A percentile compares a stretch with the other conserved stretches of the same genome.
phyloP scores from a whole-genome alignment of 306 rosid species.

The Pyrus bretschneideri region DNA sequence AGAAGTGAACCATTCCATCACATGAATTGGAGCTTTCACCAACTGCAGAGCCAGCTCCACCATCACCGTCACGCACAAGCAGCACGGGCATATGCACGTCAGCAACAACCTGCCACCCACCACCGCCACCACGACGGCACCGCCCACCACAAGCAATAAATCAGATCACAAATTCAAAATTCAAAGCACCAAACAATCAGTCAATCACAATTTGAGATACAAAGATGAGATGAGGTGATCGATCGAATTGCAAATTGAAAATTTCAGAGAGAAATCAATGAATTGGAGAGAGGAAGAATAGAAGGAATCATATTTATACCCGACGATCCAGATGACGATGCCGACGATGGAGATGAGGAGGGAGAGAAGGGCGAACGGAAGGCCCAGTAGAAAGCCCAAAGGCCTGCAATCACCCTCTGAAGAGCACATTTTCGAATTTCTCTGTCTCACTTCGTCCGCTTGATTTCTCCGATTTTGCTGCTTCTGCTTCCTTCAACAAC shows the following conservation, averaged over 20 bases:
- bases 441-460: neutral
- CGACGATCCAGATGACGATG: constrained; percentile 65
- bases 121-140: no score
- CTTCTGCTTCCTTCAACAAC: neutral
- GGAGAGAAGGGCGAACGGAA: constrained; percentile 72
- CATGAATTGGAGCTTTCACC: constrained; percentile 79
- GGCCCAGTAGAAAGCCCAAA: constrained; percentile 79
- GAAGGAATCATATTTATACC: constrained; percentile 40
- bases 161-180: neutral
- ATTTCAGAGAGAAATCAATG: neutral
- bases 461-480: neutral
- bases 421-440: constrained; percentile 37
- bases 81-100: constrained; percentile 86
- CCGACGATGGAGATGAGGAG: constrained; percentile 70
- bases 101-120: constrained; percentile 44
- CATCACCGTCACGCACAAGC: constrained; percentile 69
- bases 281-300: neutral
- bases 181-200: neutral
- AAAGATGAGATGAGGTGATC: neutral
- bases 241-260: neutral
- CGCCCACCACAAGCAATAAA: neutral
- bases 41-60: constrained; percentile 72
- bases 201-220: neutral
- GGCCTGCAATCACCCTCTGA: constrained; percentile 90
- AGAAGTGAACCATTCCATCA: constrained; percentile 87